Conservation (phyloP, 129 eudicot species). For the Centrapalus pauciflorus region DNA sequence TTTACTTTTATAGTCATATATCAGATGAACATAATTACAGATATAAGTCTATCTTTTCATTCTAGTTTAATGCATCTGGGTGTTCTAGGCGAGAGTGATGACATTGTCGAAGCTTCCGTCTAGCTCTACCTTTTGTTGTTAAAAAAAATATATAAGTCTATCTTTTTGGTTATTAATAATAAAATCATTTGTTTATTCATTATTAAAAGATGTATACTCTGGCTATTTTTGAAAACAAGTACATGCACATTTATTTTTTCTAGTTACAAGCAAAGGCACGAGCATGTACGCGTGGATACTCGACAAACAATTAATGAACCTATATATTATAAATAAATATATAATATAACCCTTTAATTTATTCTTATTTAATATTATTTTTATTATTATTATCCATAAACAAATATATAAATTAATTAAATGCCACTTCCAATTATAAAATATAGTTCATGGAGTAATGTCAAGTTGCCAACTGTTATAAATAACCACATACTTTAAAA, state of each 20-base stretch:
- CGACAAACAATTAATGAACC: slow-evolving; percentile 20
- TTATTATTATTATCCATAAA: slow-evolving; percentile 3
- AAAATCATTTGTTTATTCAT: no score
- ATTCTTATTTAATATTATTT: not conserved
- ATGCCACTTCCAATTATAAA: not conserved
- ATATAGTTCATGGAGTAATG: not conserved
- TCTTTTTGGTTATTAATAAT: no score
- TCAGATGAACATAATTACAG: no score
- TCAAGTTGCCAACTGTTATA: slow-evolving; percentile 20
- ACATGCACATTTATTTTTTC: slow-evolving; percentile 17
- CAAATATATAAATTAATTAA: not conserved
- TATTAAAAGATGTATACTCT: not conserved
- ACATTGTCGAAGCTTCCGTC: no score
- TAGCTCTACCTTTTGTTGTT: no score
- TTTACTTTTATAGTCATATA: no score
- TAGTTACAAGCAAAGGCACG: slow-evolving; percentile 28
- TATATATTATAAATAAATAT: no score
- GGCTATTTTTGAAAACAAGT: not conserved
- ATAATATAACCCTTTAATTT: slow-evolving; percentile 7
- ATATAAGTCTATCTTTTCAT: no score
- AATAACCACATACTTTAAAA: no score
- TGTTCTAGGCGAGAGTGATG: no score
- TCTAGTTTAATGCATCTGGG: no score
- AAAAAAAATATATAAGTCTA: no score
- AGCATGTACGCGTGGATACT: slow-evolving; percentile 16